Base-by-base conservation (phyloP, 805 yeast genomes). In the Saccharomycopsis synnaedendra region DNA sequence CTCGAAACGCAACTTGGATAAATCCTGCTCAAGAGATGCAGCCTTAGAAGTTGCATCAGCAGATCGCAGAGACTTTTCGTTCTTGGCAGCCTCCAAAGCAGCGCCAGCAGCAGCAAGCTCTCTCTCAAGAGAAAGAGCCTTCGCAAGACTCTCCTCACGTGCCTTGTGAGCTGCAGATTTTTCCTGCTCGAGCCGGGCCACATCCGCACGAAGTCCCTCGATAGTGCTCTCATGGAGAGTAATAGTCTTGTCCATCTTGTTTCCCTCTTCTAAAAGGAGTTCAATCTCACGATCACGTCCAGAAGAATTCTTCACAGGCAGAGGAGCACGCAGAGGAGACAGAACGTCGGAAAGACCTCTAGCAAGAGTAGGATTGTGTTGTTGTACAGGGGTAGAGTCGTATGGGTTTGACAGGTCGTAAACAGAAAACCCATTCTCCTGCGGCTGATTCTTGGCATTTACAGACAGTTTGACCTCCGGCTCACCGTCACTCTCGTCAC, bases 401-500 rank as follows among this genome's bases (percentile, higher is more conserved):
- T 34, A 34, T 34, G 36, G 36, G 36, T 34, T 34, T 8, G 10
- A 8, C 8, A 9, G n/a, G n/a, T 34, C 36, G 19, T 19, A 19
- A 19, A 19, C 19, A 19, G 19, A 19, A 34, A 34, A 34, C 36
- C 36, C n/a, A 34, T 34, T 34, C 8, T 8, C 8, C n/a, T 34
- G 8, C n/a, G 36, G 10, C n/a, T n/a, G 8, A n/a, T 34, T 1
- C 10, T 34, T 34, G 8, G 8, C n/a, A 8, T 9, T 34, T 8
- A 34, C 36, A 3, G 36, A 9, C n/a, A n/a, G 36, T n/a, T 34
- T 34, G 8, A 9, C 36, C n/a, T 8, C 8, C 8, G 36, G 36
- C 36, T 9, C 72, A 1, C 69, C 75, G 3, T 76, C 85, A 43
- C 82, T 93, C 52, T 83, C 95, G 55, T 83, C 95, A 46, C 88